Evolutionary conservation across 1,284 basidiomycete species (phyloP).

Genomic region (Boletellus dicymbophilus): DNA sequence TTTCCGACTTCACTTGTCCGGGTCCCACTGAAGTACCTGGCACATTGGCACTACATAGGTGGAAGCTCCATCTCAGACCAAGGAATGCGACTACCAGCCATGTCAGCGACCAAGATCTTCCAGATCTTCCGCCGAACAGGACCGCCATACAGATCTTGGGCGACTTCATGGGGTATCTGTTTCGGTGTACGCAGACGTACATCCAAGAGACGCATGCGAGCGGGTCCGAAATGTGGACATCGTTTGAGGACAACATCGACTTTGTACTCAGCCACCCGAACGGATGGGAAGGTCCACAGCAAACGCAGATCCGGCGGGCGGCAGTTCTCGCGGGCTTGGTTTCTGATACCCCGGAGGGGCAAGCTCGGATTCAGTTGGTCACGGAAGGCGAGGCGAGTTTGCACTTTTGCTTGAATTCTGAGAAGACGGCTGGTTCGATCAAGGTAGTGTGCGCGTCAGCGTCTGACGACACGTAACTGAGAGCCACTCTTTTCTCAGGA

Average conservation of each 20-base stretch:
- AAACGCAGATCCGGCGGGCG: slow-evolving; percentile 38
- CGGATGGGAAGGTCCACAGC: slow-evolving; percentile 44
- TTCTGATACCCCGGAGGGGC: slow-evolving; percentile 35
- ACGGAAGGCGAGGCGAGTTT: slow-evolving; percentile 54
- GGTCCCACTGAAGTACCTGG: no score
- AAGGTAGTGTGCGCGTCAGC: slow-evolving; percentile 27
- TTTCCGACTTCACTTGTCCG: no score
- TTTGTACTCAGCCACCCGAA: slow-evolving; percentile 43
- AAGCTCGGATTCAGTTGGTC: slow-evolving; percentile 44
- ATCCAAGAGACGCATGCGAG: slow-evolving; percentile 40
- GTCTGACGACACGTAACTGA: slow-evolving; percentile 5
- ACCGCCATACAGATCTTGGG: slow-evolving; percentile 44
- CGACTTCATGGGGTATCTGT: slow-evolving; percentile 48
- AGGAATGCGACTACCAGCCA: slow-evolving; percentile 15
- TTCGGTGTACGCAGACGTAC: slow-evolving; percentile 36
- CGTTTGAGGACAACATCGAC: slow-evolving; percentile 33
- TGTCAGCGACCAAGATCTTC: slow-evolving; percentile 34
- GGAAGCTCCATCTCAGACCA: slow-evolving; percentile 38
- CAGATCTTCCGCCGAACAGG: slow-evolving; percentile 42
- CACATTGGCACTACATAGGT: no score
- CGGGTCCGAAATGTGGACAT: slow-evolving; percentile 37
- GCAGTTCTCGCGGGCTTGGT: slow-evolving; percentile 38
- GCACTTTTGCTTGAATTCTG: slow-evolving; percentile 45
- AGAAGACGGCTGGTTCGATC: slow-evolving; percentile 39
- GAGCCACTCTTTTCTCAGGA: slow-evolving; percentile 10